Evolutionary conservation across 2,329 filamentous ascomycete species (phyloP).

Genomic region (Huntiella omanensis): DNA sequence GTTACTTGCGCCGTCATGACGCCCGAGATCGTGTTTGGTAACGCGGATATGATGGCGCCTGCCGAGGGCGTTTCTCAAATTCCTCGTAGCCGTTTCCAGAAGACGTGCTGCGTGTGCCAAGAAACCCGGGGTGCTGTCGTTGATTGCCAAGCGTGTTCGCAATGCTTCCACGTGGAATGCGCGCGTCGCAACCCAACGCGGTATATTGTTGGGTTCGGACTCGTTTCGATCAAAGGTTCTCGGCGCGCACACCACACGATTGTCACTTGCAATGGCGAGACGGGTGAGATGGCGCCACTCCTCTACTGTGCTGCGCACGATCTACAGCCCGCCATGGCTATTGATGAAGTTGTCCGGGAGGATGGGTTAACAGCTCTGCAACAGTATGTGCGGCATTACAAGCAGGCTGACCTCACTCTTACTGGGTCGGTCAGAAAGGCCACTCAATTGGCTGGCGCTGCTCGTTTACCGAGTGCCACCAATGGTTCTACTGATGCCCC

Average conservation of each 20-base stretch:
- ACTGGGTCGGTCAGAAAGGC: conserved; percentile 90
- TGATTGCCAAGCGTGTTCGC: conserved; percentile 56
- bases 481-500: conserved; percentile 28
- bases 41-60: conserved; percentile 61
- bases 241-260: conserved; percentile 63
- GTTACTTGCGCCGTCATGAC: conserved; percentile 85
- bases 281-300: conserved; percentile 63
- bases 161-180: conserved; percentile 69
- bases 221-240: conserved; percentile 76
- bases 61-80: conserved; percentile 84
- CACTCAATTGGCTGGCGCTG: conserved; percentile 42
- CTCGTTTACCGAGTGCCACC: conserved; percentile 18
- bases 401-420: conserved; percentile 78
- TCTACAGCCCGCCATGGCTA: conserved; percentile 32
- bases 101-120: conserved; percentile 72
- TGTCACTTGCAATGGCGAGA: conserved; percentile 64
- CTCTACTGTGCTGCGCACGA: conserved; percentile 85
- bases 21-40: conserved; percentile 81
- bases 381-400: conserved; percentile 73
- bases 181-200: conserved; percentile 51
- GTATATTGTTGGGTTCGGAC: conserved; percentile 74
- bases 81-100: conserved; percentile 50
- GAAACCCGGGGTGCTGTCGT: conserved; percentile 59
- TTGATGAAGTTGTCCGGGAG: conserved; percentile 6
- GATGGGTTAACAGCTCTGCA: conserved; percentile 56